Base-by-base conservation (phyloP, 129 eudicot species). In the Kitagawia praeruptora region DNA sequence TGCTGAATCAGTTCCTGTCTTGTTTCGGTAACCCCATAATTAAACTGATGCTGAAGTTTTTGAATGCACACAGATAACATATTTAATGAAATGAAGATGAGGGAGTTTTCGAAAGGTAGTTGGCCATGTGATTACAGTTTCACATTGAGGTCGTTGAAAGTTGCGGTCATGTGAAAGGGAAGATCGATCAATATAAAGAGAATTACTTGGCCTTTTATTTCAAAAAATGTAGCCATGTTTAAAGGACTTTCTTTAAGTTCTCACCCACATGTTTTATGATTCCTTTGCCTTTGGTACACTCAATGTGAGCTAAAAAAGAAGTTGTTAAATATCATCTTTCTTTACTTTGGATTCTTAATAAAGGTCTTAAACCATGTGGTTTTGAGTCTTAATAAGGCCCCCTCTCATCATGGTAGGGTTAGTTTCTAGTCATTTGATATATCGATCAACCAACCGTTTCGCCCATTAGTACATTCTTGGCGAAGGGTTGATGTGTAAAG, bases 321-420 rank as follows among this genome's bases (percentile, higher is more conserved):
- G 73, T 37, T 83, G 81, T 34, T 61, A 44, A 80, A 28, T 38
- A 83, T 70, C 61, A 78, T 58, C 46, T 78, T 83, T 81, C 47
- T 39, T 27, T 81, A 67, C 85, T 82, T 84, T 89, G 85, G 85
- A 89, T 83, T 85, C 93, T 87, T 81, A 87, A 83, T 83, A 85
- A 89, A 87, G 89, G 82, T 82, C 85, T 79, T 78, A 67, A 82
- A 85, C 47, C 94, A 90, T 84, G 87, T 82, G 88, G 80, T 61
- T 84, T 82, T 79, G 84, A 76, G 81, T 85, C 85, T 81, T 81
- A 41, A 42, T 74, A 77, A 82, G 78, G 76, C 78, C 80, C 79
- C 75, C 49, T 74, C 58, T 13, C 9, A n/a, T 46, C 81, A 51
- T 80, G 74, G 53, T 75, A 75, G 73, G 77, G 70, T 54, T 41